phyloP scores from a whole-genome alignment of 805 yeast species.

The Wickerhamiella brachini region DNA sequence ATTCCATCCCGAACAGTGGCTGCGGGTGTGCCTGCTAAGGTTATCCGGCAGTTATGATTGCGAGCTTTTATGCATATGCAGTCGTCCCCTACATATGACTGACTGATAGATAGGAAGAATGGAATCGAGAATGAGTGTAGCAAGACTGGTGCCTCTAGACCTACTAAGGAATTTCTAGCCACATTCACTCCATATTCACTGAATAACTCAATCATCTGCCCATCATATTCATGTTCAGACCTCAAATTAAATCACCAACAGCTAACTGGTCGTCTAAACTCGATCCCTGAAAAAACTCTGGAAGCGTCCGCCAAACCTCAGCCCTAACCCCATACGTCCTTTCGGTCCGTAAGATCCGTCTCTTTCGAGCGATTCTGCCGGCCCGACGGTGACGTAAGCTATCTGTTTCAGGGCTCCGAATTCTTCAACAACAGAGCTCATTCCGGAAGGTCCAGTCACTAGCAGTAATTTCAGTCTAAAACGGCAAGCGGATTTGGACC shows the following conservation, averaged over 20 bases:
- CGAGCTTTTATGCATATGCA: neutral
- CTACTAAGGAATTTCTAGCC: no score
- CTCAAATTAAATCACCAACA: no score
- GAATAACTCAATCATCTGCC: no score
- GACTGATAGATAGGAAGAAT: neutral
- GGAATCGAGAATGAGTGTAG: neutral
- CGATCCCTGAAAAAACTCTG: neutral
- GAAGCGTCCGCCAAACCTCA: neutral
- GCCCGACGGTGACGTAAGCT: neutral
- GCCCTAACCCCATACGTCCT: neutral
- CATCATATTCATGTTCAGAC: no score
- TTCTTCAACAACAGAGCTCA: neutral
- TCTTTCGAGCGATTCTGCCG: neutral
- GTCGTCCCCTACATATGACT: neutral
- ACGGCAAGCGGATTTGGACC: neutral
- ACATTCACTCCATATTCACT: no score
- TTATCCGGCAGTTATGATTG: constrained; percentile 12
- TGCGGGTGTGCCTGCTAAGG: constrained; percentile 51
- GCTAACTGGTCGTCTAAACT: no score
- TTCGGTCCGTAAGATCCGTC: neutral
- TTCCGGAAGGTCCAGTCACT: neutral
- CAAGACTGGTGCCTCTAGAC: no score
- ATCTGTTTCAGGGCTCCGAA: neutral
- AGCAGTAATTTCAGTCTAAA: neutral
- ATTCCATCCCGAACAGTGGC: constrained; percentile 43